These are phyloP conservation scores for Neurospora sp. DNA, from an alignment of 2,329 filamentous ascomycete genomes.

Conservation along the genomic window DNA sequence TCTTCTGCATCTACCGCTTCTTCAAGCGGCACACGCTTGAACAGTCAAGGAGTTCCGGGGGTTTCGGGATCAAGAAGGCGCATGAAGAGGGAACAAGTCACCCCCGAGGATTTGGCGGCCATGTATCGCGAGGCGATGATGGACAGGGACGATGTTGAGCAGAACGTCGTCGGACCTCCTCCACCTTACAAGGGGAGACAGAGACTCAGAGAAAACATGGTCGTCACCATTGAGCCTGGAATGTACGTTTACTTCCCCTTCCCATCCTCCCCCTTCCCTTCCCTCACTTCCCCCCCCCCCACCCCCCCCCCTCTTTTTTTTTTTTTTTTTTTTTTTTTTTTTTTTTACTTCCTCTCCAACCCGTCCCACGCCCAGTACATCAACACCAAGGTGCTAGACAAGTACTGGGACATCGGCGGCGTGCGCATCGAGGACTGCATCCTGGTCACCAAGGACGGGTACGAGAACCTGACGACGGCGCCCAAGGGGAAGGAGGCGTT, in stretches of 20 bases:
- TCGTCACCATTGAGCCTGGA: slow-evolving; percentile 74
- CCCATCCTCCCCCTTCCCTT: background rate
- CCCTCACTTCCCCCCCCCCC: background rate
- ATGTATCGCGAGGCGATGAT: slow-evolving; percentile 17
- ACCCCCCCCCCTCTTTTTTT: background rate
- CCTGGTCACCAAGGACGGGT: slow-evolving; percentile 65
- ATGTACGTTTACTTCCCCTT: slow-evolving; percentile 33
- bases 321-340: no score
- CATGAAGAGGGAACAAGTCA: slow-evolving; percentile 33
- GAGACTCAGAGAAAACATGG: slow-evolving; percentile 49
- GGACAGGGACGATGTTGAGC: background rate
- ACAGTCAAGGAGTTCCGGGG: background rate
- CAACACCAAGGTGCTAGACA: slow-evolving; percentile 52
- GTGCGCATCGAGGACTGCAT: slow-evolving; percentile 91
- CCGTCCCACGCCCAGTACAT: slow-evolving; percentile 53
- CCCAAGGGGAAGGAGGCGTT: slow-evolving; percentile 68
- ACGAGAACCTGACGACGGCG: slow-evolving; percentile 74
- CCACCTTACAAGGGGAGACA: slow-evolving; percentile 25
- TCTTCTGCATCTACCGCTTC: background rate
- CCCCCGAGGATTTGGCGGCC: slow-evolving; percentile 24
- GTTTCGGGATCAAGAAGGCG: background rate
- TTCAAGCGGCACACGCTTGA: background rate
- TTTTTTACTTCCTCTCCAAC: slow-evolving; percentile 47
- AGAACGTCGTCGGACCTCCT: slow-evolving; percentile 8
- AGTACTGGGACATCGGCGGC: slow-evolving; percentile 72